A percentile compares a stretch with the other conserved stretches of the same genome.
These are phyloP conservation scores for Ophiocordyceps sinensis DNA, from an alignment of 2,329 filamentous ascomycete genomes.

Conservation along the genomic window DNA sequence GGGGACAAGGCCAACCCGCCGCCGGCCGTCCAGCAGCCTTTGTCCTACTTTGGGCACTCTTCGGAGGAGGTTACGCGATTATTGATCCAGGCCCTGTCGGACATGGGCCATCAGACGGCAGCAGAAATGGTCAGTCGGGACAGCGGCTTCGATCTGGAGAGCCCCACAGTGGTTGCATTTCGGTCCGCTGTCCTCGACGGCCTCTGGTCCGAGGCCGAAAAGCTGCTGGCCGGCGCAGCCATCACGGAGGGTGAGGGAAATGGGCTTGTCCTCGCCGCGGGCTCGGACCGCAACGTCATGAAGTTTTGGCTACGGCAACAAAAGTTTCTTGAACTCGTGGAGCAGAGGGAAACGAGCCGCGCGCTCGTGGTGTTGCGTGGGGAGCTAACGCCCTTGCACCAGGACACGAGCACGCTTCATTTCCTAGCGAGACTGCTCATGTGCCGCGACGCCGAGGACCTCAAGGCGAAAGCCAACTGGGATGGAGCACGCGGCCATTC, in stretches of 20 bases:
- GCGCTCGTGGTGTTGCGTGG: conserved; percentile 74
- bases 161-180: conserved; percentile 72
- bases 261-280: conserved; percentile 61
- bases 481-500: conserved; percentile 67
- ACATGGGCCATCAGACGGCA: conserved; percentile 72
- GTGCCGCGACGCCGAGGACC: conserved; percentile 65
- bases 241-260: conserved; percentile 24
- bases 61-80: conserved; percentile 88
- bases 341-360: conserved; percentile 54
- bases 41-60: conserved; percentile 66
- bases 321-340: conserved; percentile 85
- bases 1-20: conserved; percentile 10
- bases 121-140: conserved; percentile 62
- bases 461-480: conserved; percentile 68
- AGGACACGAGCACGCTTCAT: conserved; percentile 64
- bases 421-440: conserved; percentile 81
- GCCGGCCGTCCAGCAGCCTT: conserved; percentile 5
- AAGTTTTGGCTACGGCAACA: conserved; percentile 81
- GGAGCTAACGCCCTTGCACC: conserved; percentile 75
- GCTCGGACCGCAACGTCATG: conserved; percentile 66
- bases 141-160: conserved; percentile 82
- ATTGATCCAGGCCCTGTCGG: conserved; percentile 77
- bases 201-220: conserved; percentile 74
- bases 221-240: conserved; percentile 49
- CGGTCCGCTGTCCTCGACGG: conserved; percentile 66